Evolutionary conservation across 2,329 filamentous ascomycete species (phyloP), one percentile per base, ranked within the genome.

Genomic region (Aspergillus phoenicis): DNA sequence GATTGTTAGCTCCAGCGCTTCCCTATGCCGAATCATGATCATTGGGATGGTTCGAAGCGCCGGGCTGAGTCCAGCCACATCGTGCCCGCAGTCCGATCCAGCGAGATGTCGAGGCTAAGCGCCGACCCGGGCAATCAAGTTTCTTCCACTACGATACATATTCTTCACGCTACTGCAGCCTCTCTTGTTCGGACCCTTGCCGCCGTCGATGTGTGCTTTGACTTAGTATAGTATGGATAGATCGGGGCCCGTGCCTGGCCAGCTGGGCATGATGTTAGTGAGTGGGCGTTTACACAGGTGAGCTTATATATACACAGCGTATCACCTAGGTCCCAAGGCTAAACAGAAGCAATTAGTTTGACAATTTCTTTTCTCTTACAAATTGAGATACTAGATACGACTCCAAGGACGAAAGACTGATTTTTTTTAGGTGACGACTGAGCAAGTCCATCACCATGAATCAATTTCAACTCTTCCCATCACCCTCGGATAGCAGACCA

Each of bases 381-480:
- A 8, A 45, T 15, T 22, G 0, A 22, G 10, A 7, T 15, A 24
- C 8, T 43, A 15, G 22, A 15, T 8, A 11, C 13, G 5, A 24
- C 20, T 13, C 10, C 20, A 45, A 36, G 11, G 11, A 45, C 39
- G 22, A 26, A 28, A 36, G 41, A 56, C 36, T 48, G 15, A 33
- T 15, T 7, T 24, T 17, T 36, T 45, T 45, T 10, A 2, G 26
- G 22, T 41, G n/a, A 33, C 5, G n/a, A 52, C 39, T 38, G 51
- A 59, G 53, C 57, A 51, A 51, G 52, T 55, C 56, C 56, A 15
- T 36, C 62, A 67, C 58, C 10, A 76, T 75, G 69, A 74, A 65
- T 58, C 74, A 77, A 59, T 79, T 79, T 52, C 77, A 78, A 58
- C 69, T 79, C 52, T 79, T 79, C 47, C 77, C 77, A 17, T 65